phyloP scores from a whole-genome alignment of 2,329 filamentous ascomycete species.

The Calonectria naviculata region DNA sequence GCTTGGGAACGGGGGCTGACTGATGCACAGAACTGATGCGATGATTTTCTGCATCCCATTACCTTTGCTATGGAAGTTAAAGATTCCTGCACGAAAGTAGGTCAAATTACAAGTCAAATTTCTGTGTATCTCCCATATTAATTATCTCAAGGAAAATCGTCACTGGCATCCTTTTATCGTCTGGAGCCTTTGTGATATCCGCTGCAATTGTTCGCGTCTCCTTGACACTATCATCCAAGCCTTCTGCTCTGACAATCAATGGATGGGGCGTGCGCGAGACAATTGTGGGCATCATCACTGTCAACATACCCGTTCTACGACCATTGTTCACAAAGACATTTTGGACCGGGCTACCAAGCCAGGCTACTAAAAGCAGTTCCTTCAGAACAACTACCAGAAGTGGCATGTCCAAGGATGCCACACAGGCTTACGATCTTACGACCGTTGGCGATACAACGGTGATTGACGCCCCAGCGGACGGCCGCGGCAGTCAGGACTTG shows the following conservation, averaged over 20 bases:
- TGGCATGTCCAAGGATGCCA: slow-evolving; percentile 15
- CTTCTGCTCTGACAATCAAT: slow-evolving; percentile 38
- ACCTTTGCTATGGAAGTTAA: slow-evolving; percentile 34
- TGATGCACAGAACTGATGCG: slow-evolving; percentile 16
- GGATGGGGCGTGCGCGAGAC: slow-evolving; percentile 42
- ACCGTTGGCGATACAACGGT: background rate
- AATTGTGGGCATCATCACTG: slow-evolving; percentile 52
- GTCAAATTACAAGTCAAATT: fast-evolving
- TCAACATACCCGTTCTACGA: slow-evolving; percentile 41
- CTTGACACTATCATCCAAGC: slow-evolving; percentile 32
- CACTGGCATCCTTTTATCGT: slow-evolving; percentile 39
- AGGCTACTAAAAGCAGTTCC: background rate
- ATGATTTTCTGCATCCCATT: slow-evolving; percentile 34
- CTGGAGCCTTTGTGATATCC: slow-evolving; percentile 39
- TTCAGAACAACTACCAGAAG: background rate
- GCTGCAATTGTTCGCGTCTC: slow-evolving; percentile 36
- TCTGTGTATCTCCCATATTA: background rate
- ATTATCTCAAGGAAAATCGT: slow-evolving; percentile 33
- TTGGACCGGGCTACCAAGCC: slow-evolving; percentile 1
- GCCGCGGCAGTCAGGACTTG: slow-evolving; percentile 14
- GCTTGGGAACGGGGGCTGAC: background rate
- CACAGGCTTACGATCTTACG: slow-evolving; percentile 26
- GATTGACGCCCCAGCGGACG: background rate
- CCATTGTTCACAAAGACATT: slow-evolving; percentile 25
- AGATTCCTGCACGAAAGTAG: slow-evolving; percentile 33